These are phyloP conservation scores for Ophiobolus disseminans DNA, from an alignment of 2,329 filamentous ascomycete genomes.

Conservation along the genomic window DNA sequence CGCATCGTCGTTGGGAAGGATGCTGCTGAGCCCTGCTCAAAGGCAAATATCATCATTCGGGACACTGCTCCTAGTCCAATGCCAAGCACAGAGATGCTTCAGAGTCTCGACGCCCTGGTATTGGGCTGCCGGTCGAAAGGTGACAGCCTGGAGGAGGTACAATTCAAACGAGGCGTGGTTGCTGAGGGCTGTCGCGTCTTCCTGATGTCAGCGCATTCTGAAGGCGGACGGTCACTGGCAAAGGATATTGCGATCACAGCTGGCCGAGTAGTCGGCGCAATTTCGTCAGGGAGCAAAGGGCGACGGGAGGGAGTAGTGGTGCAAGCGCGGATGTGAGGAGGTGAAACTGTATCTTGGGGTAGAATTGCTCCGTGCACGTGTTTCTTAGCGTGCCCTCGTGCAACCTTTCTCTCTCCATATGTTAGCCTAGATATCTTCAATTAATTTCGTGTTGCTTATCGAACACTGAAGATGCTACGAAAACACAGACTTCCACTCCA, in stretches of 20 bases:
- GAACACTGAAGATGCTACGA: too few relatives aligned
- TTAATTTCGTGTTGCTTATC: too few relatives aligned
- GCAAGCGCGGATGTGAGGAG: conserved; percentile 42
- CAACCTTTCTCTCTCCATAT: too few relatives aligned
- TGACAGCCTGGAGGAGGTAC: conserved; percentile 47
- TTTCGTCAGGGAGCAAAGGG: conserved; percentile 22
- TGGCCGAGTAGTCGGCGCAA: conserved; percentile 40
- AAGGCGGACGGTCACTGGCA: conserved; percentile 43
- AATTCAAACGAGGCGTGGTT: conserved; percentile 46
- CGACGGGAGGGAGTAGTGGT: conserved; percentile 29
- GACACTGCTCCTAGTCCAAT: conserved; percentile 28
- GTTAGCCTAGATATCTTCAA: too few relatives aligned
- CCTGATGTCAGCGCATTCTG: conserved; percentile 41
- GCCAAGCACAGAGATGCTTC: conserved; percentile 31
- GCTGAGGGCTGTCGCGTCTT: conserved; percentile 39
- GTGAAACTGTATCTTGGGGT: conserved; percentile 3
- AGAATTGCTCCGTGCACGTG: background rate
- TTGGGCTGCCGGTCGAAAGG: conserved; percentile 46
- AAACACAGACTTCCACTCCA: too few relatives aligned
- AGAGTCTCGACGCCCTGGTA: conserved; percentile 40
- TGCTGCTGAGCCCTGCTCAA: conserved; percentile 29
- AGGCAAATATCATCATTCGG: conserved; percentile 40
- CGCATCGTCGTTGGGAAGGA: conserved; percentile 37
- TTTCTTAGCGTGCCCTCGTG: too few relatives aligned
- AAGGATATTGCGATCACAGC: conserved; percentile 45